Conservation (phyloP, 2,329 filamentous ascomycete species). For the Colletotrichum sidae region DNA sequence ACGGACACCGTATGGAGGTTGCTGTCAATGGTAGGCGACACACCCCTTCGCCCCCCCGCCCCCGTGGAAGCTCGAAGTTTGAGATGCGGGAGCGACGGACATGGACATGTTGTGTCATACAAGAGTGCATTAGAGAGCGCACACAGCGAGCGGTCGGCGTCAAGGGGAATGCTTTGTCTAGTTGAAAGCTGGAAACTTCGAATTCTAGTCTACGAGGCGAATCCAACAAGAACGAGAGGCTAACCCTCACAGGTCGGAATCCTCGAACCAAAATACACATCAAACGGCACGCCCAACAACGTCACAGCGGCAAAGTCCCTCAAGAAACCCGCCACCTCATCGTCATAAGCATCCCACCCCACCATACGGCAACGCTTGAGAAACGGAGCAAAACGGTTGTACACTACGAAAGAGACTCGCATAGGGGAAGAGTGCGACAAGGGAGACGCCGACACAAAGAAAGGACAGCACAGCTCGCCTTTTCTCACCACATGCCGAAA, state of each 20-base stretch:
- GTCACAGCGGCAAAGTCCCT: conserved; percentile 35
- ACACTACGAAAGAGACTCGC: neutral
- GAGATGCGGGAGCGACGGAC: neutral
- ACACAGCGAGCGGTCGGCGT: too few relatives aligned
- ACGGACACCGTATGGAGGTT: conserved; percentile 90
- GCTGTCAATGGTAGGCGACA: conserved; percentile 75
- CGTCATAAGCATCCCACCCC: conserved; percentile 2
- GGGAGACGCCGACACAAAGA: too few relatives aligned
- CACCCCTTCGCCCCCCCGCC: neutral
- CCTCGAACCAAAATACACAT: conserved; percentile 50
- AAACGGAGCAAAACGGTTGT: neutral
- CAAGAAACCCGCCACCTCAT: neutral
- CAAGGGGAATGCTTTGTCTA: too few relatives aligned
- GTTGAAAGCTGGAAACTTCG: too few relatives aligned
- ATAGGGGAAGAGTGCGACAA: too few relatives aligned
- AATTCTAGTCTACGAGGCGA: too few relatives aligned
- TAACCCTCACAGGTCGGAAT: conserved; percentile 50
- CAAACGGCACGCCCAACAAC: conserved; percentile 33
- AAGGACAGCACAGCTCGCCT: too few relatives aligned
- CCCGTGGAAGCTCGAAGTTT: neutral
- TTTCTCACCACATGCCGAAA: too few relatives aligned
- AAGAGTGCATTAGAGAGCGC: too few relatives aligned
- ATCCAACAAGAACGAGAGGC: neutral
- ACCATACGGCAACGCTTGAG: neutral
- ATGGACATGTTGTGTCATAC: neutral